phyloP scores from a whole-genome alignment of 495 filamentous ascomycete genomes.

The Penicillium alfredii region DNA sequence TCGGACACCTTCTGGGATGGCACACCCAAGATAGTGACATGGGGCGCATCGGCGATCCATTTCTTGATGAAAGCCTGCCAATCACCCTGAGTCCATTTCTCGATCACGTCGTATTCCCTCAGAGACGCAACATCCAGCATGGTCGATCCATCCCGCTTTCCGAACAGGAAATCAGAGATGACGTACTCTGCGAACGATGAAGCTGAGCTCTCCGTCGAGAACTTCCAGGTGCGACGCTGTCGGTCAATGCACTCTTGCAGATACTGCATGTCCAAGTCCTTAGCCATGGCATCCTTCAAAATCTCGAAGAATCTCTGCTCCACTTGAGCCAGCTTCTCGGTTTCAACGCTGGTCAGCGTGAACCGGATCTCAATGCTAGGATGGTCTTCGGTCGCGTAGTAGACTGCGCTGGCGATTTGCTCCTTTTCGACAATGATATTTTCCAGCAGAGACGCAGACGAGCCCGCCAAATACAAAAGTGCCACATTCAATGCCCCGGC shows the following conservation, averaged over 20 bases:
- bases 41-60: conserved; percentile 81
- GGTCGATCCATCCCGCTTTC: conserved; percentile 75
- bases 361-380: conserved; percentile 81
- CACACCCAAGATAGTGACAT: conserved; percentile 82
- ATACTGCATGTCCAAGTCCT: conserved; percentile 82
- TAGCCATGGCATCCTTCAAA: conserved; percentile 68
- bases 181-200: conserved; percentile 72
- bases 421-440: conserved; percentile 92
- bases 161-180: conserved; percentile 88
- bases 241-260: conserved; percentile 77
- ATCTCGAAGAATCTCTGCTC: conserved; percentile 81
- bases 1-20: conserved; percentile 66
- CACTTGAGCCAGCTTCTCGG: conserved; percentile 74
- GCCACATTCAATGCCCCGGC: conserved; percentile 69
- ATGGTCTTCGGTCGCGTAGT: conserved; percentile 66
- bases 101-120: conserved; percentile 67
- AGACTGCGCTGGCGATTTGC: conserved; percentile 77
- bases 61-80: conserved; percentile 77
- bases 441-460: conserved; percentile 85
- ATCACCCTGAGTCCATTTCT: conserved; percentile 71
- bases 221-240: conserved; percentile 71
- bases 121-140: conserved; percentile 63
- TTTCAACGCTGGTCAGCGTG: conserved; percentile 75
- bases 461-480: conserved; percentile 80
- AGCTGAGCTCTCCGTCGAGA: conserved; percentile 67